These are phyloP conservation scores for Rhodomyrtus tomentosa DNA, from an alignment of 345 rosid species.

Conservation along the genomic window DNA sequence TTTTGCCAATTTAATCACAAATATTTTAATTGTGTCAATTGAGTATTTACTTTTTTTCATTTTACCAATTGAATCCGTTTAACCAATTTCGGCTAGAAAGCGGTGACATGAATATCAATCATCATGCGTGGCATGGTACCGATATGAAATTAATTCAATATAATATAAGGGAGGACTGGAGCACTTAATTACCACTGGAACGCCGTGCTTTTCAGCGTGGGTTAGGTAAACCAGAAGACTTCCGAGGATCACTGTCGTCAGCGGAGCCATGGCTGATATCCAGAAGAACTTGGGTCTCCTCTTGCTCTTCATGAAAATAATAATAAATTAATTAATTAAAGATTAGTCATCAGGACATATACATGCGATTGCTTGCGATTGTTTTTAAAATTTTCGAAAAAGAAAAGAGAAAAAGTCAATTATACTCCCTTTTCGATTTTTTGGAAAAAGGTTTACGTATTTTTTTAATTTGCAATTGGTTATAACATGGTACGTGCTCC, in stretches of 20 bases:
- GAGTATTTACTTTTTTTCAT: too few relatives aligned
- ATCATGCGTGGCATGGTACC: too few relatives aligned
- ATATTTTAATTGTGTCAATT: too few relatives aligned
- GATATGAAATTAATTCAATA: not conserved
- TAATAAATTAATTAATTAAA: not conserved
- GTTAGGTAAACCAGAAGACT: slow-evolving; percentile 66
- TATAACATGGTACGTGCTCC: not conserved
- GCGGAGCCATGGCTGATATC: slow-evolving; percentile 90
- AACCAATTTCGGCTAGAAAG: too few relatives aligned
- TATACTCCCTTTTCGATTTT: not conserved
- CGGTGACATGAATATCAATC: too few relatives aligned
- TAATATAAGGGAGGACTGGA: not conserved
- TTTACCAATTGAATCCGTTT: too few relatives aligned
- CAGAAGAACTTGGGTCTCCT: slow-evolving; percentile 68
- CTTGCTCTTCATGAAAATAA: slow-evolving; percentile 39
- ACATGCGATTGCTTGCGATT: not conserved
- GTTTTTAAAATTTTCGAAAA: too few relatives aligned
- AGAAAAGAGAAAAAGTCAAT: not conserved
- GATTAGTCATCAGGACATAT: not conserved
- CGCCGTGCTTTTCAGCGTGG: slow-evolving; percentile 69
- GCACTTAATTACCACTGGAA: slow-evolving; percentile 62
- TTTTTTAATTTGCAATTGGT: not conserved
- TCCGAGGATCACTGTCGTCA: slow-evolving; percentile 66
- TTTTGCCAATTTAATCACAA: too few relatives aligned
- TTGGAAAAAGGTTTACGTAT: not conserved